Percentiles rank a stretch among this genome's conserved stretches.
Conservation (phyloP, 306 rosid genomes). For the Trichosanthes truncata region DNA sequence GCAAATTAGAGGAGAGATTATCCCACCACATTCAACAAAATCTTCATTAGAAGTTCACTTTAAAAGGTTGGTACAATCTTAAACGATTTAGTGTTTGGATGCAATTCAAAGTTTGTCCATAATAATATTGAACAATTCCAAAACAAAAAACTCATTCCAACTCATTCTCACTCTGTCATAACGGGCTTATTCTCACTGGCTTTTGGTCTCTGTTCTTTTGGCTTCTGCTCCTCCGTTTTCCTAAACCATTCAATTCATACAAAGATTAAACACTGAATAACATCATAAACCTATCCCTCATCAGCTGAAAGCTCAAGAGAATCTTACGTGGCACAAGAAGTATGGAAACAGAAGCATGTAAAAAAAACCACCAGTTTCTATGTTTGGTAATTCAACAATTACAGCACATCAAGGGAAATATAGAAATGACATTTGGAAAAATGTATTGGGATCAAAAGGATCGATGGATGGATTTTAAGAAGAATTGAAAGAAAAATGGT, state of each 20-base stretch:
- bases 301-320: neutral
- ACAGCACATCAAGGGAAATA: neutral
- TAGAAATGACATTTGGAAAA: neutral
- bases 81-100: neutral
- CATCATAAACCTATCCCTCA: neutral
- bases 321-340: neutral
- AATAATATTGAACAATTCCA: neutral
- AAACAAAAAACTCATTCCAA: neutral
- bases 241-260: constrained; percentile 22
- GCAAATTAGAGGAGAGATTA: neutral
- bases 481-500: neutral
- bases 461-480: neutral
- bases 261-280: neutral
- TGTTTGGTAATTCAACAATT: neutral
- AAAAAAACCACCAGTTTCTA: neutral
- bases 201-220: constrained; percentile 73
- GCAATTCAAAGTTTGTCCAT: neutral
- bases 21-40: neutral
- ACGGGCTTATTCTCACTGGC: constrained; percentile 93
- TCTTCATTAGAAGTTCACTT: neutral
- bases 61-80: neutral
- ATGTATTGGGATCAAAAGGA: neutral
- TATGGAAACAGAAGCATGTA: neutral
- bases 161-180: constrained; percentile 62
- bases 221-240: constrained; percentile 90